Evolutionary conservation across 768 basidiomycete species (phyloP).

Genomic region (Termitomyces sp.): DNA sequence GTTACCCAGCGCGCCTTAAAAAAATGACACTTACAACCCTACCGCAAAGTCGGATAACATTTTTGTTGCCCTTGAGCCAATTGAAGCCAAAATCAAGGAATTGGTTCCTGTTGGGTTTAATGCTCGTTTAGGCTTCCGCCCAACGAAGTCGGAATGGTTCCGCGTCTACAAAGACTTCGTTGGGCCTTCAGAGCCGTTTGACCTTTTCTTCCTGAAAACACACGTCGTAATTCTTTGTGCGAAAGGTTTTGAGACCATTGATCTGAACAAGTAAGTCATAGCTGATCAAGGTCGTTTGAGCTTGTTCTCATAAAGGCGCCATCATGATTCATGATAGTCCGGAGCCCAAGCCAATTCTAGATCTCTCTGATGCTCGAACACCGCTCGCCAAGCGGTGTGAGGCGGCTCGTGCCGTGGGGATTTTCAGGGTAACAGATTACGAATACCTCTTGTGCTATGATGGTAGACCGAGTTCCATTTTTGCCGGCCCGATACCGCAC

Average conservation of each 20-base stretch:
- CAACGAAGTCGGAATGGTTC: slow-evolving; percentile 92
- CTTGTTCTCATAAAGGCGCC: not conserved
- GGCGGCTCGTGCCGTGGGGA: slow-evolving; percentile 80
- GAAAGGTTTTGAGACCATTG: slow-evolving; percentile 96
- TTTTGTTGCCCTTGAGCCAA: slow-evolving; percentile 93
- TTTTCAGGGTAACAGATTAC: slow-evolving; percentile 88
- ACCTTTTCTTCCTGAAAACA: slow-evolving; percentile 87
- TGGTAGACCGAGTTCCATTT: slow-evolving; percentile 47
- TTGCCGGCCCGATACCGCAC: not conserved
- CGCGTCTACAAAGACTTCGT: slow-evolving; percentile 90
- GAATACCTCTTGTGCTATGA: slow-evolving; percentile 94
- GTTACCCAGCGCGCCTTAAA: slow-evolving; percentile 4
- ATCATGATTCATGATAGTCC: slow-evolving; percentile 42
- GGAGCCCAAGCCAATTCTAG: slow-evolving; percentile 84
- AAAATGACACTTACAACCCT: slow-evolving; percentile 1
- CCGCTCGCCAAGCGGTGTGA: slow-evolving; percentile 83
- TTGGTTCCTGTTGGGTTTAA: slow-evolving; percentile 63
- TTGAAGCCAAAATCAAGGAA: slow-evolving; percentile 82
- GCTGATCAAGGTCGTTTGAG: not conserved
- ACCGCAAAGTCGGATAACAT: slow-evolving; percentile 68
- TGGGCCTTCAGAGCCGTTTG: slow-evolving; percentile 84
- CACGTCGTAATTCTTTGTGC: slow-evolving; percentile 89
- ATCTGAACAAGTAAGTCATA: slow-evolving; percentile 73
- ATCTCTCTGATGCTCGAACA: slow-evolving; percentile 61
- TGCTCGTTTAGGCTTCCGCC: slow-evolving; percentile 72